Evolutionary conservation across 805 yeast genomes (phyloP), one percentile per base, ranked within the genome.

Genomic region (Candida morakotiae): DNA sequence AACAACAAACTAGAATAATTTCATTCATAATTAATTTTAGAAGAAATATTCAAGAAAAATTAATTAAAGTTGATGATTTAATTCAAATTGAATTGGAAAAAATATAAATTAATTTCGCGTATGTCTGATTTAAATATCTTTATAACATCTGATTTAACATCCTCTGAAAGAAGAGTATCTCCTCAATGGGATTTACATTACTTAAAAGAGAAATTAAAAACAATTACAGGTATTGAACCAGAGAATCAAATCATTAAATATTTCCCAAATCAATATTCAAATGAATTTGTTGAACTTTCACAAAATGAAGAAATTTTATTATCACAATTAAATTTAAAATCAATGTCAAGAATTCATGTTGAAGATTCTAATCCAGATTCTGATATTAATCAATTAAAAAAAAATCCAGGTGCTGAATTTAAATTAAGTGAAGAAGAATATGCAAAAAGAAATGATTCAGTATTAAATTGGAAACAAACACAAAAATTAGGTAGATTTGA

Each of bases 211-310:
- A 69, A 75, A 39, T 56, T 87, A 9, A 93, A 84, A 48, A 69
- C 66, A 24, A 75, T 85, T 42, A 84, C 95, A 0, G 96, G 96
- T 2, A 74, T 87, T 19, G 77, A 80, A 4, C 81, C 86, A 3
- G 43, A 51, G 10, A 62, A 55, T 41, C 95, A 82, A 51, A 60
- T 60, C 11, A 51, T 81, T 11, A 67, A 67, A 38, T 56, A 75
- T 25, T 78, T 75, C 47, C 60, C 64, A 7, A 48, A 58, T 3
- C 53, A 65, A 5, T 52, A 60, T 29, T 60, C 73, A 42, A 58
- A 60, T 48, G 69, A 62, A 34, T 52, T 54, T 54, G 33, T 42
- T 22, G 55, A 57, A 40, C 39, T 60, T n/a, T 33, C 50, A 8
- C 31, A 33, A 10, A 47, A 46, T 5, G 43, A 53, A 21, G 28